A percentile compares a stretch with the other conserved stretches of the same genome.
These are phyloP conservation scores for Phytophthora uliginosa DNA, from an alignment of 352 stramenopile species.

Conservation along the genomic window DNA sequence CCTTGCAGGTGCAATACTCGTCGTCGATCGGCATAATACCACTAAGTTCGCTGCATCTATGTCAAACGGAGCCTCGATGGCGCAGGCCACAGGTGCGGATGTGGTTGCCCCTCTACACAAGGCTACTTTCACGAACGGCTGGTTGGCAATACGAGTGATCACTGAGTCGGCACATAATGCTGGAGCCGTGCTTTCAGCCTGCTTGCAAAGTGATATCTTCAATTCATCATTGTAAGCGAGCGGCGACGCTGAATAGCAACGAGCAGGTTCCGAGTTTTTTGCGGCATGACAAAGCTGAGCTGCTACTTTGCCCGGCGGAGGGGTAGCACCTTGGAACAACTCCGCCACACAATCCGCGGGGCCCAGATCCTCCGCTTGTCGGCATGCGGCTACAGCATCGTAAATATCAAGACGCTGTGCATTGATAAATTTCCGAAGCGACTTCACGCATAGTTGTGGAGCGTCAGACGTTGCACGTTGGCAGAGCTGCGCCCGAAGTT, in stretches of 20 bases:
- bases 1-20: slow-evolving; percentile 36
- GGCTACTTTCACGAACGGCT: slow-evolving; percentile 22
- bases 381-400: slow-evolving; percentile 32
- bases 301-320: slow-evolving; percentile 8
- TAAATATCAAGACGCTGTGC: slow-evolving; percentile 31
- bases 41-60: slow-evolving; percentile 51
- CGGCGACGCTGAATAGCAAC: slow-evolving; percentile 50
- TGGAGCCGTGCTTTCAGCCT: slow-evolving; percentile 47
- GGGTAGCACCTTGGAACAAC: slow-evolving; percentile 17
- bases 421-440: slow-evolving; percentile 43
- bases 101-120: slow-evolving; percentile 48
- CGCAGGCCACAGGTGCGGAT: slow-evolving; percentile 42
- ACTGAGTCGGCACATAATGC: slow-evolving; percentile 41
- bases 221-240: slow-evolving; percentile 42
- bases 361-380: slow-evolving; percentile 29
- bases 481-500: slow-evolving; percentile 41
- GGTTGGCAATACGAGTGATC: slow-evolving; percentile 28
- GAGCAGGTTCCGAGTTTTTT: slow-evolving; percentile 38
- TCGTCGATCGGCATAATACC: slow-evolving; percentile 46
- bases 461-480: slow-evolving; percentile 25
- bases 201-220: slow-evolving; percentile 50
- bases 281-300: slow-evolving; percentile 38
- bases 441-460: slow-evolving; percentile 35
- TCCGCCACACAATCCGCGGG: slow-evolving; percentile 36
- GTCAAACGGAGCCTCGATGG: slow-evolving; percentile 48